Evolutionary conservation across 768 basidiomycete species (phyloP).

Genomic region (Fomitopsis serialis): DNA sequence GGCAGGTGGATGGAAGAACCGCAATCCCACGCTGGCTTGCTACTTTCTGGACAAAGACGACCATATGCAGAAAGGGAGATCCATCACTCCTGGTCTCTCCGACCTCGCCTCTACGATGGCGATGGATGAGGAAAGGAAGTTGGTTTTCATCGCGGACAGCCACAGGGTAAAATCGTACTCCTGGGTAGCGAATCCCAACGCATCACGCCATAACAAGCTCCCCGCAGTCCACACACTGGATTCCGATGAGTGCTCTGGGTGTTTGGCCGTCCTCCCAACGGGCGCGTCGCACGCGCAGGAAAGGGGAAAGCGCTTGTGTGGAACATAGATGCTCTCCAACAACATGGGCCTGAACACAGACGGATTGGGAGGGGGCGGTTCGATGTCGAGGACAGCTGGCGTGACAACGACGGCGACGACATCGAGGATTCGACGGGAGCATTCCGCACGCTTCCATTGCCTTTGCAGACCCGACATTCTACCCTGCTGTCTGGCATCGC

Average conservation of each 20-base stretch:
- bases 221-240: slow-evolving; percentile 29
- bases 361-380: slow-evolving; percentile 5
- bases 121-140: slow-evolving; percentile 29
- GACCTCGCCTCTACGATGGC: slow-evolving; percentile 17
- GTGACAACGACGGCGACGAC: slow-evolving; percentile 16
- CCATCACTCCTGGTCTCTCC: slow-evolving; percentile 20
- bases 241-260: slow-evolving; percentile 20
- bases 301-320: slow-evolving; percentile 29
- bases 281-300: slow-evolving; percentile 28
- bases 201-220: neutral
- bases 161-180: slow-evolving; percentile 33
- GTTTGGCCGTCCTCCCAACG: slow-evolving; percentile 26
- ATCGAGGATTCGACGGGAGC: slow-evolving; percentile 25
- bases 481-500: slow-evolving; percentile 18
- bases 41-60: slow-evolving; percentile 19
- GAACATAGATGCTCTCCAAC: slow-evolving; percentile 27
- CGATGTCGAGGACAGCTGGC: slow-evolving; percentile 1
- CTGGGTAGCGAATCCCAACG: slow-evolving; percentile 14
- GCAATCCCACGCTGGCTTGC: slow-evolving; percentile 24
- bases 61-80: neutral
- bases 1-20: slow-evolving; percentile 30
- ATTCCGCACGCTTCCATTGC: slow-evolving; percentile 4
- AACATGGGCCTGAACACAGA: slow-evolving; percentile 23
- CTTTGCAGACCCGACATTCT: slow-evolving; percentile 6
- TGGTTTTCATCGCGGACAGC: slow-evolving; percentile 32